phyloP scores from a whole-genome alignment of 2,329 filamentous ascomycete genomes.

The Alternaria infectoria region DNA sequence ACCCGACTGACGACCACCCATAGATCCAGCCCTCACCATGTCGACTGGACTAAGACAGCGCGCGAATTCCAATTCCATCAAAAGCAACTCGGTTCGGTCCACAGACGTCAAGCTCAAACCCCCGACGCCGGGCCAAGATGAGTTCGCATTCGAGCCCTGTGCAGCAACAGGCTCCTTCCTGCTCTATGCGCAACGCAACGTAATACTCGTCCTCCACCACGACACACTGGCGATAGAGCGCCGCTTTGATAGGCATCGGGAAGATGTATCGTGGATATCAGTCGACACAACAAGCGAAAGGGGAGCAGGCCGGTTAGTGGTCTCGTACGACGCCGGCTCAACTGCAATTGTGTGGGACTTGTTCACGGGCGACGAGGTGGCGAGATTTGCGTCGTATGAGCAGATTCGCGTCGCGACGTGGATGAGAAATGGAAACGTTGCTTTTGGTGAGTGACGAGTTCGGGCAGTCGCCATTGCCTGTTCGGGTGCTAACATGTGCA shows the following conservation, averaged over 20 bases:
- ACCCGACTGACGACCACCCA: slow-evolving; percentile 38
- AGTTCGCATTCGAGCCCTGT: slow-evolving; percentile 77
- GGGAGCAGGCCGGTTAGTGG: slow-evolving; percentile 82
- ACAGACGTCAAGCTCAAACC: slow-evolving; percentile 46
- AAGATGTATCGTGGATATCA: slow-evolving; percentile 81
- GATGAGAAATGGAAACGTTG: slow-evolving; percentile 97
- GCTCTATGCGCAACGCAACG: slow-evolving; percentile 82
- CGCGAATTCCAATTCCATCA: slow-evolving; percentile 45
- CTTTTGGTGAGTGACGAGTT: slow-evolving; percentile 75
- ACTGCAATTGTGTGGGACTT: slow-evolving; percentile 98
- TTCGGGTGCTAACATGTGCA: slow-evolving; percentile 15
- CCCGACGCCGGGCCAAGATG: slow-evolving; percentile 53
- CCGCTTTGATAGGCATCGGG: slow-evolving; percentile 80
- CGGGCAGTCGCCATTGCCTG: slow-evolving; percentile 5
- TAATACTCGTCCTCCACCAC: slow-evolving; percentile 87
- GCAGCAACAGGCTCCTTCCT: slow-evolving; percentile 91
- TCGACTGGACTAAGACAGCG: slow-evolving; percentile 53
- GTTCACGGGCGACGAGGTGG: slow-evolving; percentile 86
- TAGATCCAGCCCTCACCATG: slow-evolving; percentile 48
- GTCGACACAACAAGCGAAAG: slow-evolving; percentile 91
- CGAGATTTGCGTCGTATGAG: slow-evolving; percentile 92
- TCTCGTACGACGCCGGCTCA: slow-evolving; percentile 90
- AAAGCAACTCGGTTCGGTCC: slow-evolving; percentile 44
- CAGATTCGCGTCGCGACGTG: slow-evolving; percentile 83
- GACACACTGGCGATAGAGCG: slow-evolving; percentile 90